phyloP scores from a whole-genome alignment of 257 asterid genomes.

The Solanum gandarillasii region DNA sequence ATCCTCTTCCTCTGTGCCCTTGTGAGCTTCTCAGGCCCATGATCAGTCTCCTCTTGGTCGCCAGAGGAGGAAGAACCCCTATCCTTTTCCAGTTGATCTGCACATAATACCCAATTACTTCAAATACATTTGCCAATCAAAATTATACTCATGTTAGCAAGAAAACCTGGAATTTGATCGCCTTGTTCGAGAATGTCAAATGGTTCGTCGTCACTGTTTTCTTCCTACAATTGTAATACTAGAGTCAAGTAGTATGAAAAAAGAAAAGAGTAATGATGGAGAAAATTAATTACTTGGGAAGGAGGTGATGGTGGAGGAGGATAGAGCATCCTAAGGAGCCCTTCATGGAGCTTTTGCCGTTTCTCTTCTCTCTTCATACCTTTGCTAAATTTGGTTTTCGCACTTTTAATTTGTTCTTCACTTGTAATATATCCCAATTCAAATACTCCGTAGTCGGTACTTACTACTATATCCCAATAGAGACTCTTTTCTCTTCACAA shows the following conservation, averaged over 20 bases:
- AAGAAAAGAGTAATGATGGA: neutral
- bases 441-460: neutral
- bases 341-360: conserved; percentile 43
- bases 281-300: conserved; percentile 6
- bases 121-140: neutral
- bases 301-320: conserved; percentile 51
- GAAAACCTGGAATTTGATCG: conserved; percentile 34
- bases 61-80: conserved; percentile 15
- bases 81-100: conserved; percentile 30
- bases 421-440: neutral
- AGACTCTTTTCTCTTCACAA: no score
- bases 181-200: neutral
- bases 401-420: neutral
- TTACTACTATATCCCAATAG: neutral
- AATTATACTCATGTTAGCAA: neutral
- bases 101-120: neutral
- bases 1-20: conserved; percentile 79
- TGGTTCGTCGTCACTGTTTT: conserved; percentile 9
- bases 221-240: conserved; percentile 9
- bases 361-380: conserved; percentile 55
- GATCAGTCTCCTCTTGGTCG: conserved; percentile 4
- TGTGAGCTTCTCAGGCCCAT: conserved; percentile 29
- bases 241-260: neutral
- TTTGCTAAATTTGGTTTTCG: neutral
- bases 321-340: conserved; percentile 57